A percentile compares a stretch with the other conserved stretches of the same genome.
Evolutionary conservation across 495 filamentous ascomycete species (phyloP).

Genomic region (Podospora fimiseda): DNA sequence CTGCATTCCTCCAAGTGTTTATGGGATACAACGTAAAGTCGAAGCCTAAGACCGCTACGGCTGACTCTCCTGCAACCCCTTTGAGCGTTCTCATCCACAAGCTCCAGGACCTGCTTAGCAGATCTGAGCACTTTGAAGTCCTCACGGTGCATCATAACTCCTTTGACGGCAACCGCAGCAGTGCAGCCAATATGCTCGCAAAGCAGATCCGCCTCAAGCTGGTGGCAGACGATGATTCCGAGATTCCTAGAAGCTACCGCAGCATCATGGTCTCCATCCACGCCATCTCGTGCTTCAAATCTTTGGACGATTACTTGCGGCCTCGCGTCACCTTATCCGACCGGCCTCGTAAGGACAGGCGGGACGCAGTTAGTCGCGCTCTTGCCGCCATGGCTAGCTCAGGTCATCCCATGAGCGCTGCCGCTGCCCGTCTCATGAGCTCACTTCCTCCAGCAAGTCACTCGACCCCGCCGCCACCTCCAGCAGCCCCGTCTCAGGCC

Average conservation of each 20-base stretch:
- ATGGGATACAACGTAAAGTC: constrained; percentile 66
- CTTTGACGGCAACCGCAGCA: constrained; percentile 86
- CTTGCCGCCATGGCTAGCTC: constrained; percentile 77
- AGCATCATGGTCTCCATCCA: constrained; percentile 98
- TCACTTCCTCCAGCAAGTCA: constrained; percentile 21
- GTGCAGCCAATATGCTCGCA: constrained; percentile 88
- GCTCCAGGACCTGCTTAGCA: constrained; percentile 88
- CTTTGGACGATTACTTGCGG: constrained; percentile 90
- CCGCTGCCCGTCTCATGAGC: constrained; percentile 41
- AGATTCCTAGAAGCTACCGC: constrained; percentile 75
- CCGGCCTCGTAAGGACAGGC: constrained; percentile 55
- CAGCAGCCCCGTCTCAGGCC: constrained; percentile 29
- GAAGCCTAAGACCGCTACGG: constrained; percentile 55
- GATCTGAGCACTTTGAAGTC: constrained; percentile 97
- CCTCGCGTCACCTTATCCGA: constrained; percentile 83
- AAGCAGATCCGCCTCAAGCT: constrained; percentile 91
- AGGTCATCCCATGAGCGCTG: constrained; percentile 40
- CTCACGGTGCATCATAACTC: constrained; percentile 90
- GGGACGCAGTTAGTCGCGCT: constrained; percentile 61
- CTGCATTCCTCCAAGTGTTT: constrained; percentile 89
- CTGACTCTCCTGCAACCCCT: constrained; percentile 63
- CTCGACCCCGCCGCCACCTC: constrained; percentile 19
- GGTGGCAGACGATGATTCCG: constrained; percentile 81
- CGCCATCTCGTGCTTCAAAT: constrained; percentile 96
- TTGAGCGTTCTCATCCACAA: constrained; percentile 92